Percentiles rank a stretch among this genome's conserved stretches.
These are phyloP conservation scores for Calonectria pteridis DNA, from an alignment of 2,329 filamentous ascomycete species.

Conservation along the genomic window DNA sequence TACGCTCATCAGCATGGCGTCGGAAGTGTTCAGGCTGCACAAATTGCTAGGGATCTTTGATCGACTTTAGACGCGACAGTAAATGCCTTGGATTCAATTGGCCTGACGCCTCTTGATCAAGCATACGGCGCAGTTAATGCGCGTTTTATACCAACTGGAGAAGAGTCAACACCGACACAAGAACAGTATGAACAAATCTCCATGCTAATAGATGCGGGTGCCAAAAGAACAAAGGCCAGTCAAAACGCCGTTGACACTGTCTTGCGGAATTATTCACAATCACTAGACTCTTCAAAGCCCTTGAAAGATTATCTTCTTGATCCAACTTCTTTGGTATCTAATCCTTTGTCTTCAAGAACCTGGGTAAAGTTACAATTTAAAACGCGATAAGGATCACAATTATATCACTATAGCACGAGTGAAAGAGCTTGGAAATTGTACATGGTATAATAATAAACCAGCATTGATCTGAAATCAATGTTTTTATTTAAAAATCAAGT, in stretches of 20 bases:
- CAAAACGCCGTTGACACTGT: neutral
- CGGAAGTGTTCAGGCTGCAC: no score
- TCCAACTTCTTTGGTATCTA: neutral
- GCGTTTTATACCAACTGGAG: no score
- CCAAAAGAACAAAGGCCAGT: neutral
- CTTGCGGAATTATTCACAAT: no score
- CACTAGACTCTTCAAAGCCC: fast-evolving
- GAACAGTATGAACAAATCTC: neutral
- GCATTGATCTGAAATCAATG: no score
- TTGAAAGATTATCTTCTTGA: neutral
- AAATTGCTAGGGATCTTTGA: no score
- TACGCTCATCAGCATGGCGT: no score
- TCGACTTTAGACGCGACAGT: neutral
- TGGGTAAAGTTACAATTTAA: neutral
- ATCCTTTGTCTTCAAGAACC: neutral
- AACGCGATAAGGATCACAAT: no score
- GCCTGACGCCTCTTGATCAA: neutral
- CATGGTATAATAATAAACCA: no score
- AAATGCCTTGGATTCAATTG: neutral
- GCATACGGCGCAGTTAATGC: no score
- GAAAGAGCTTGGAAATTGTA: no score
- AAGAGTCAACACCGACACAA: no score
- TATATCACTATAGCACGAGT: no score
- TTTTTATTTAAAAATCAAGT: neutral
- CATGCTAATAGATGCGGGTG: neutral